A percentile compares a stretch with the other conserved stretches of the same genome.
These are phyloP conservation scores for Vanrija sp. DNA, from an alignment of 1,284 basidiomycete genomes.

Conservation along the genomic window DNA sequence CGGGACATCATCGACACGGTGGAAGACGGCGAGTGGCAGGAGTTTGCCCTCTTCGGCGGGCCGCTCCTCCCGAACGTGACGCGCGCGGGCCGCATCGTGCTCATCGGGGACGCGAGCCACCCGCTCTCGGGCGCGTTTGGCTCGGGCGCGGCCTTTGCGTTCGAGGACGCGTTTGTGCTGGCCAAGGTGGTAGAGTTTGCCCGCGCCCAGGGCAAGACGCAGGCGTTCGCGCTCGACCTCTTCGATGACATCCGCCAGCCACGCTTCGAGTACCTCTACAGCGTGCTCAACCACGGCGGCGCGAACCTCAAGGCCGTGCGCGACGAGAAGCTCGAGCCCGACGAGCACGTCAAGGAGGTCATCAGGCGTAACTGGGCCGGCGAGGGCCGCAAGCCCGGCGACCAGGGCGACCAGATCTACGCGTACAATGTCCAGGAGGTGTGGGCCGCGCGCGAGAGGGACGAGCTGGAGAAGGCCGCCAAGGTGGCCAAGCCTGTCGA, in stretches of 20 bases:
- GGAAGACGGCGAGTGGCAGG: conserved; percentile 21
- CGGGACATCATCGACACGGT: conserved; percentile 21
- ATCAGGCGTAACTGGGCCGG: conserved; percentile 13
- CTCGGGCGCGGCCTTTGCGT: conserved; percentile 30
- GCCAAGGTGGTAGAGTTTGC: conserved; percentile 14
- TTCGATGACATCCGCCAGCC: conserved; percentile 26
- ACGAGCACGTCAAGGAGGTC: conserved; percentile 20
- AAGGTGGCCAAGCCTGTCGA: no score
- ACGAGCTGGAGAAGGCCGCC: background rate
- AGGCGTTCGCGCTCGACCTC: conserved; percentile 13
- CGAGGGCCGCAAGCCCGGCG: background rate
- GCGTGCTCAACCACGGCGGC: conserved; percentile 16
- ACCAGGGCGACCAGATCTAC: conserved; percentile 22
- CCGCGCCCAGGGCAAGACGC: background rate
- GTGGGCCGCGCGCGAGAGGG: conserved; percentile 6
- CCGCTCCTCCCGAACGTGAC: conserved; percentile 21
- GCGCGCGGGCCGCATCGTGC: conserved; percentile 18
- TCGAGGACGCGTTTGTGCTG: conserved; percentile 29
- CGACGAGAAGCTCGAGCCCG: conserved; percentile 7
- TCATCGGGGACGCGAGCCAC: conserved; percentile 31
- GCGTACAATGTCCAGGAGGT: conserved; percentile 22
- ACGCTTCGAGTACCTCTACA: conserved; percentile 23
- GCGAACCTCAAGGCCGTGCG: conserved; percentile 13
- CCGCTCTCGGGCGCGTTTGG: conserved; percentile 28
- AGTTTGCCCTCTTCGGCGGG: conserved; percentile 34